Percentiles rank a stretch among this genome's conserved stretches.
These are phyloP conservation scores for Tylopilus balloui DNA, from an alignment of 768 basidiomycete species.

Conservation along the genomic window DNA sequence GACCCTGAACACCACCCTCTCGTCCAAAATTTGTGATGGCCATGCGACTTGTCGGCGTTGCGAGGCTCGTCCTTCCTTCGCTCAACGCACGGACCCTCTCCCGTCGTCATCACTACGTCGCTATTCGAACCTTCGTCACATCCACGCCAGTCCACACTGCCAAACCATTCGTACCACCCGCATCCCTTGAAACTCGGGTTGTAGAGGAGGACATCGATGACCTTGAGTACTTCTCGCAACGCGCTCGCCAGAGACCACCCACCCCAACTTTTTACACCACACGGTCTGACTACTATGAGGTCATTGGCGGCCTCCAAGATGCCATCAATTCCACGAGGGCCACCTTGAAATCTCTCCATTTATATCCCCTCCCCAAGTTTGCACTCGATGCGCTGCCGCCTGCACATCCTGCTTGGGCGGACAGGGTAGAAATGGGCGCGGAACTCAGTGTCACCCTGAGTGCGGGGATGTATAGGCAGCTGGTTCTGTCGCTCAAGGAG, in stretches of 20 bases:
- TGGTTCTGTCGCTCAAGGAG: conserved; percentile 59
- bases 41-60: neutral
- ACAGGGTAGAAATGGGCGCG: conserved; percentile 51
- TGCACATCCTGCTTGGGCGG: conserved; percentile 66
- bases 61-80: conserved; percentile 3
- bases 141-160: conserved; percentile 2
- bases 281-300: conserved; percentile 69
- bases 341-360: conserved; percentile 58
- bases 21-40: conserved; percentile 12
- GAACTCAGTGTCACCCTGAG: conserved; percentile 59
- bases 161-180: conserved; percentile 25
- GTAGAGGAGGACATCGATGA: conserved; percentile 9
- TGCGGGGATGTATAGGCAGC: conserved; percentile 63
- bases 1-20: conserved; percentile 19
- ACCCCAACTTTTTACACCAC: conserved; percentile 86
- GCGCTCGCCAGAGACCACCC: conserved; percentile 37
- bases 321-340: conserved; percentile 55
- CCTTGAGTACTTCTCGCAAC: conserved; percentile 4
- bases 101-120: neutral
- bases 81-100: conserved; percentile 6
- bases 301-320: conserved; percentile 58
- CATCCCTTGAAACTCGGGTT: conserved; percentile 18
- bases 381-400: conserved; percentile 55
- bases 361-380: conserved; percentile 76
- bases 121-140: conserved; percentile 10